Base-by-base conservation (phyloP, 1,284 basidiomycete genomes). In the Apiotrichum mycotoxinovorans region DNA sequence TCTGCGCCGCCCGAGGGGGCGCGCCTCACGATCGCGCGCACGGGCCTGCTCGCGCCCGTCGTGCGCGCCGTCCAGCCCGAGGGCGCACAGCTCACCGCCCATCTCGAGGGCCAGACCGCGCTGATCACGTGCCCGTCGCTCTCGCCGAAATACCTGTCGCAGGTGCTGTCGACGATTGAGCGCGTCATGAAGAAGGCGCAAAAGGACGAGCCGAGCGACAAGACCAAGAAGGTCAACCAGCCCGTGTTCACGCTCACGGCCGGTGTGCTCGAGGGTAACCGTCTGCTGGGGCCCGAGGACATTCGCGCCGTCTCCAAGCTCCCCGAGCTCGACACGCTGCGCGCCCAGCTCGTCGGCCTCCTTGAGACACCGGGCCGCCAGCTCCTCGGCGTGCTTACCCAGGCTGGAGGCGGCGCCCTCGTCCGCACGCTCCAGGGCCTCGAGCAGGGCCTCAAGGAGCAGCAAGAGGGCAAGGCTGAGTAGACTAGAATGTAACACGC, bases 321-420 rank as follows among this genome's bases (percentile, higher is more conserved):
- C 46, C 79, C 78, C 5, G 73, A 73, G 37, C 52, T 79, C 58
- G 71, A 77, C 56, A 61, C 62, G 18, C 58, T 79, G 14, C 60
- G 75, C 33, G 71, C 66, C 2, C 77, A 79, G 64, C 62, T 80
- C 25, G 73, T 80, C 8, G 79, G 78, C 0, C 51, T 78, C 52
- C 56, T 80, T 51, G 68, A 75, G 54, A 64, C 61, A 27, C 73
- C 71, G 15, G 70, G 60, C 22, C 69, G 69, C 60, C 64, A 65
- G 43, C 61, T 76, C 51, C 54, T 76, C n/a, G 75, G 75, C 25
- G 56, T 75, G 8, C 56, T 76, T 54, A 54, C 54, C 41, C 70
- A 72, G 58, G 75, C 73, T 0, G 71, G 66, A 11, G 77, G 77
- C n/a, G 75, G 75, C 17, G 64, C 66, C 2, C 57, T 78, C 56